Evolutionary conservation across 164 flowering plant genomes (phyloP).

Genomic region (Vitis amurensis): DNA sequence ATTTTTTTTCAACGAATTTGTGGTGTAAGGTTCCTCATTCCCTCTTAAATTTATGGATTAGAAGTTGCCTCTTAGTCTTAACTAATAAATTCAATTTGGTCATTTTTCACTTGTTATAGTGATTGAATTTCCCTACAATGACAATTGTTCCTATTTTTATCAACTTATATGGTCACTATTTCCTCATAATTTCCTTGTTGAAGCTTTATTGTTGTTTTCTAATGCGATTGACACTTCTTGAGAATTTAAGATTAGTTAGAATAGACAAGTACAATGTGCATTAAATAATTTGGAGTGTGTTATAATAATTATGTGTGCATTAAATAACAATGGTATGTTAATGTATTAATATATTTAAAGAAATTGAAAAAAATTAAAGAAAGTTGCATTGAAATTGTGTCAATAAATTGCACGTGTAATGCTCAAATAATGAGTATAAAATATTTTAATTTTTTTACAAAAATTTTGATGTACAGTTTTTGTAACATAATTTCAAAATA

Average conservation of each 20-base stretch:
- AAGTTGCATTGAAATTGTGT: too few species aligned
- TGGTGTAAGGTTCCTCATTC: slow-evolving; percentile 41
- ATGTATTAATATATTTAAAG: too few species aligned
- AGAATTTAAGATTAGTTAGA: slow-evolving; percentile 86
- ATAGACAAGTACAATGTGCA: slow-evolving; percentile 56
- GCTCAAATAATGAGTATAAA: too few species aligned
- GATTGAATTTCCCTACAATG: slow-evolving; percentile 74
- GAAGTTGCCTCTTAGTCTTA: background rate
- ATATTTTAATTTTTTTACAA: too few species aligned
- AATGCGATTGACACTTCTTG: slow-evolving; percentile 61
- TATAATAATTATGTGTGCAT: slow-evolving; percentile 26
- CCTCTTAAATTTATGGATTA: background rate
- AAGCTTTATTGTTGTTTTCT: slow-evolving; percentile 58
- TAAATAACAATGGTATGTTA: too few species aligned
- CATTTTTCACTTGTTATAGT: slow-evolving; percentile 52
- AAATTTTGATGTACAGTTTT: too few species aligned
- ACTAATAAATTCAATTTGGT: slow-evolving; percentile 1
- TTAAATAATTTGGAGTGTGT: slow-evolving; percentile 53
- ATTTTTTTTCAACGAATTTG: slow-evolving; percentile 70
- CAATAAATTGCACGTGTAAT: too few species aligned
- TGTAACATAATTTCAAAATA: too few species aligned
- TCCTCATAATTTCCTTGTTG: slow-evolving; percentile 85
- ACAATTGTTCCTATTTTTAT: slow-evolving; percentile 18
- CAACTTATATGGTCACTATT: slow-evolving; percentile 67
- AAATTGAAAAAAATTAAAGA: too few species aligned